phyloP scores from a whole-genome alignment of 192 early-diverging fungal genomes.

The Coemansia sp. region DNA sequence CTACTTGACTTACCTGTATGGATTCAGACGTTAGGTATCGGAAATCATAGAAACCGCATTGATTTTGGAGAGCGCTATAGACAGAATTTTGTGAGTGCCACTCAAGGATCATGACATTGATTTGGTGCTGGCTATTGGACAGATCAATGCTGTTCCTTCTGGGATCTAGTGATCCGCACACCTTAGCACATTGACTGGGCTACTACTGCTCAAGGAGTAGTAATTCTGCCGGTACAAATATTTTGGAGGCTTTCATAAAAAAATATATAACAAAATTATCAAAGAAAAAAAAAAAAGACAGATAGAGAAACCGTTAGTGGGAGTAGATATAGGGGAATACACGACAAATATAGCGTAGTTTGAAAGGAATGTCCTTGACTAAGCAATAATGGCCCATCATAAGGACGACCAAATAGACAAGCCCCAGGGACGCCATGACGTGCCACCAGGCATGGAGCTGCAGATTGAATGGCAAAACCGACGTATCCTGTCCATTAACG shows the following conservation, averaged over 20 bases:
- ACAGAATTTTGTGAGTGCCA: slow-evolving; percentile 39
- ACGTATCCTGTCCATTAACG: slow-evolving; percentile 51
- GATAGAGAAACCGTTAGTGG: slow-evolving; percentile 4
- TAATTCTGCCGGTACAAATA: not conserved
- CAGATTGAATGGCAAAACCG: slow-evolving; percentile 56
- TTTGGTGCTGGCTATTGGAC: slow-evolving; percentile 32
- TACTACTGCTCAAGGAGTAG: not conserved
- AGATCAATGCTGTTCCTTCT: slow-evolving; percentile 33
- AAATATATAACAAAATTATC: slow-evolving; percentile 10
- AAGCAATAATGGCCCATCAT: slow-evolving; percentile 58
- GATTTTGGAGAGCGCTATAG: slow-evolving; percentile 46
- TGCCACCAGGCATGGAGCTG: slow-evolving; percentile 72
- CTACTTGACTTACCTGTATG: slow-evolving; percentile 39
- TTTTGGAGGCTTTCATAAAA: not conserved
- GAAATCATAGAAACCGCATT: slow-evolving; percentile 39
- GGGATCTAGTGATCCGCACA: slow-evolving; percentile 19
- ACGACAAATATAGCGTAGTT: slow-evolving; percentile 24
- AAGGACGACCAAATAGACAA: slow-evolving; percentile 61
- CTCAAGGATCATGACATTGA: slow-evolving; percentile 34
- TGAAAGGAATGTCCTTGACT: slow-evolving; percentile 38
- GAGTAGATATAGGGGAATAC: slow-evolving; percentile 48
- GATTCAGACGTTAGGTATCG: slow-evolving; percentile 20
- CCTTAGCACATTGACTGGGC: slow-evolving; percentile 21
- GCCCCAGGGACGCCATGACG: slow-evolving; percentile 59
- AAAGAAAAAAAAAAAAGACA: slow-evolving; percentile 2